These are phyloP conservation scores for Rhizophora mangle DNA, from an alignment of 345 rosid species.

Conservation along the genomic window DNA sequence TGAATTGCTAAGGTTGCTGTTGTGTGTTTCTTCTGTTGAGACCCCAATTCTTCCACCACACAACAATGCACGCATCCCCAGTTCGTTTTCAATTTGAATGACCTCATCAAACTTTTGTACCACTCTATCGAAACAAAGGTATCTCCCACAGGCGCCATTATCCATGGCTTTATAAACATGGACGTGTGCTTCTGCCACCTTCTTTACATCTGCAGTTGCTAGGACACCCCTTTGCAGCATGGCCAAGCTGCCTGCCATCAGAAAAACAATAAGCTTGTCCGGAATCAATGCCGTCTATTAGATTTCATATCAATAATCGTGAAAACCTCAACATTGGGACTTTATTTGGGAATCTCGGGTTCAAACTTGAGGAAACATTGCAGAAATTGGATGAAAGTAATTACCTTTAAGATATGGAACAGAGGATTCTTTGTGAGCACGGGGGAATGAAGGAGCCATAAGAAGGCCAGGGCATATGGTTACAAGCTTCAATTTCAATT, in stretches of 20 bases:
- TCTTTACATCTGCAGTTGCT: slow-evolving; percentile 27
- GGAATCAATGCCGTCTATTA: too few relatives aligned
- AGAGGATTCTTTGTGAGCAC: slow-evolving; percentile 18
- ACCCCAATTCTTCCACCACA: slow-evolving; percentile 4
- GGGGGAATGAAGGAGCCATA: slow-evolving; percentile 29
- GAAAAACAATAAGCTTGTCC: too few relatives aligned
- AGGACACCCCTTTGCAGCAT: slow-evolving; percentile 34
- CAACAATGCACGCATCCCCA: slow-evolving; percentile 20
- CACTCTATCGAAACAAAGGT: slow-evolving; percentile 31
- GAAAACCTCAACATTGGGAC: too few relatives aligned
- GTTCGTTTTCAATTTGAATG: slow-evolving; percentile 24
- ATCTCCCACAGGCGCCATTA: slow-evolving; percentile 35
- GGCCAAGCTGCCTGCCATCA: slow-evolving; percentile 17
- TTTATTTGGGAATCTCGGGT: too few relatives aligned
- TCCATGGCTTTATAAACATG: slow-evolving; percentile 35
- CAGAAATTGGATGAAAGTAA: neutral
- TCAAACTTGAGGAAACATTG: neutral
- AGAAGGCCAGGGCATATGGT: slow-evolving; percentile 43
- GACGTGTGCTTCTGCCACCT: slow-evolving; percentile 40
- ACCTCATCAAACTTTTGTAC: slow-evolving; percentile 22
- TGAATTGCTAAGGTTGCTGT: slow-evolving; percentile 25
- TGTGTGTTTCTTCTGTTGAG: slow-evolving; percentile 10
- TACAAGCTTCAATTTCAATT: slow-evolving; percentile 34
- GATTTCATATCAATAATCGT: too few relatives aligned
- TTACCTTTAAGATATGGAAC: slow-evolving; percentile 40